These are phyloP conservation scores for Omphalea diandra DNA, from an alignment of 441 rosid genomes.

Conservation along the genomic window DNA sequence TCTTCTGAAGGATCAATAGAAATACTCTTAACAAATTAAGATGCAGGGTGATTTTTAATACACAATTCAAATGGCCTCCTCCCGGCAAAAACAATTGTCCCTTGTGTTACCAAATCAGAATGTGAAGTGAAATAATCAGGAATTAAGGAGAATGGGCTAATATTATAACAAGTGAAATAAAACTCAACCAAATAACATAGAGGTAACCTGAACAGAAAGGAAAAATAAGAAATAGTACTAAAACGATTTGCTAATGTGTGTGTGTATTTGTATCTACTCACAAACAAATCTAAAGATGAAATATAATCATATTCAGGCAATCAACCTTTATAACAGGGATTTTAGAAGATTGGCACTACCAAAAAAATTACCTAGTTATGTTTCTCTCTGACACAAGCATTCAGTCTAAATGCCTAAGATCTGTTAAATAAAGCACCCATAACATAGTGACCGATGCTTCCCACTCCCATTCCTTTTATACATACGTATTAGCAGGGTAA, in stretches of 20 bases:
- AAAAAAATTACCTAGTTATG: neutral
- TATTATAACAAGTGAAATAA: neutral
- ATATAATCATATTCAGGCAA: neutral
- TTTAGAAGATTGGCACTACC: neutral
- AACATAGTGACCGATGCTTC: no score
- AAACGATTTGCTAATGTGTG: no score
- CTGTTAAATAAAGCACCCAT: no score
- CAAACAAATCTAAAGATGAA: no score
- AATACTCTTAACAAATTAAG: neutral
- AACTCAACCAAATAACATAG: neutral
- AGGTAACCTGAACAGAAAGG: neutral
- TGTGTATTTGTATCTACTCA: no score
- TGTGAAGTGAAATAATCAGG: neutral
- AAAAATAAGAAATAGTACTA: neutral
- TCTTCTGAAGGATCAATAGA: neutral
- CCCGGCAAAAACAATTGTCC: neutral
- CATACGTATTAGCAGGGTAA: neutral
- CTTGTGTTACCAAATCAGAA: neutral
- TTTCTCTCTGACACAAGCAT: neutral
- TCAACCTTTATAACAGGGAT: neutral
- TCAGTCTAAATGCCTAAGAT: neutral
- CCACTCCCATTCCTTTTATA: neutral
- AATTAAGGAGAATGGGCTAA: neutral
- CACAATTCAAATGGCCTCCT: neutral
- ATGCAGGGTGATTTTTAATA: neutral